phyloP scores from a whole-genome alignment of 1,284 basidiomycete genomes.

The Naganishia liquefaciens region DNA sequence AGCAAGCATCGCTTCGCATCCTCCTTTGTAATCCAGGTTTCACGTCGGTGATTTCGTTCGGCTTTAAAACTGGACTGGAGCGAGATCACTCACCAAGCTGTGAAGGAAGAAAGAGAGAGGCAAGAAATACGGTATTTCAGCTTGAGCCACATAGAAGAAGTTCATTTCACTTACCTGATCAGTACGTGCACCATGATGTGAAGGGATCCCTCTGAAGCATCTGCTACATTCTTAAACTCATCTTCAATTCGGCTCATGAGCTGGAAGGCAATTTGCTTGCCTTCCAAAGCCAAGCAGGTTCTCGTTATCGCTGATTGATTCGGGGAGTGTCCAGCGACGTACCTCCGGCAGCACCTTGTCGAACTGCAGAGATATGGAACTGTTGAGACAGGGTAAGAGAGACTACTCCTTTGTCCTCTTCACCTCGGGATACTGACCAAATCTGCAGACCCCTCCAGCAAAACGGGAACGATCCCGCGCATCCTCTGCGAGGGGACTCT shows the following conservation, averaged over 20 bases:
- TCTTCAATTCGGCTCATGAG: slow-evolving; percentile 10
- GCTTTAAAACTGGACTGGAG: background rate
- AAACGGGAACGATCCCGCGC: background rate
- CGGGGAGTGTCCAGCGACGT: background rate
- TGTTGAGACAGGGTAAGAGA: background rate
- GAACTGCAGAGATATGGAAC: background rate
- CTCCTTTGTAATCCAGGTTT: background rate
- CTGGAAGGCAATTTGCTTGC: background rate
- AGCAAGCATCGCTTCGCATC: background rate
- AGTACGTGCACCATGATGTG: slow-evolving; percentile 15
- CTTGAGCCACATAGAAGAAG: background rate
- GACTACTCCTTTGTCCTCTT: too few relatives aligned
- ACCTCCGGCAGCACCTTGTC: slow-evolving; percentile 9
- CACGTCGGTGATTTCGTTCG: background rate
- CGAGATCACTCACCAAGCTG: background rate
- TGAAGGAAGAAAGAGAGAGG: background rate
- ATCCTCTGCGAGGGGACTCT: background rate
- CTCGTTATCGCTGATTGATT: background rate
- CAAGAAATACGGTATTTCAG: too few relatives aligned
- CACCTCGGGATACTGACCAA: background rate
- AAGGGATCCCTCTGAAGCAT: background rate
- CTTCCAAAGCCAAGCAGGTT: background rate
- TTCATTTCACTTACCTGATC: slow-evolving; percentile 1
- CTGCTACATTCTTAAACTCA: background rate
- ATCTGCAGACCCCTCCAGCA: slow-evolving; percentile 17